Base-by-base conservation (phyloP, 768 basidiomycete genomes). In the Dacryopinax primogenitus region DNA sequence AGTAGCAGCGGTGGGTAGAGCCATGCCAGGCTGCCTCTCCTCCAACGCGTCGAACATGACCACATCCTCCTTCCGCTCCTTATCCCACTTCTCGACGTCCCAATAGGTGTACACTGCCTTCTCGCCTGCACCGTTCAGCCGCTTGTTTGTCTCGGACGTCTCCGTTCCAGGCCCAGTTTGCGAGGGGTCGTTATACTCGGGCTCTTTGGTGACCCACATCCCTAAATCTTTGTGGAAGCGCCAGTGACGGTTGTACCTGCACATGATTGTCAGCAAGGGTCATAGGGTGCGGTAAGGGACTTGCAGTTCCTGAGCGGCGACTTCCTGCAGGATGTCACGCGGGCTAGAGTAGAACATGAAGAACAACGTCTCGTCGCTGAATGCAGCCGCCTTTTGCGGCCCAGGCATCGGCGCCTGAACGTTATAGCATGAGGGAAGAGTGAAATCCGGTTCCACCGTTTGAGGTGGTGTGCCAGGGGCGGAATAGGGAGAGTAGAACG, bases 281-380 rank as follows among this genome's bases (percentile, higher is more conserved):
- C 23, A 26, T 6, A 63, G 16, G 21, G 1, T 26, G 51, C 34
- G 51, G 33, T 35, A 47, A 63, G 30, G 12, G 4, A 51, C 90
- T 75, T 76, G 95, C 92, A 98, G 79, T 78, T 97, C 94, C 74
- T 92, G 88, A 58, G 92, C 92, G 16, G 94, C 94, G 62, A 92
- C 83, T 76, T 98, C 93, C 75, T 98, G 94, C 64, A 95, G 78
- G 39, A 87, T 86, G 77, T 98, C 94, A 71, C 90, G 80, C 65
- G 94, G 92, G 76, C 85, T 86, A 65, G 91, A 86, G 77, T 97
- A 98, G 81, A 98, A 98, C 84, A 95, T 93, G 81, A 91, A 95
- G 77, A 98, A 96, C 30, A 98, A 78, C 16, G 94, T 96, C 76
- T 98, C 94, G 74, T 97, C 94, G 75, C 87, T 88, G 77, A 98